These are phyloP conservation scores for Lipomyces japonicus DNA, from an alignment of 805 yeast species.

Conservation along the genomic window DNA sequence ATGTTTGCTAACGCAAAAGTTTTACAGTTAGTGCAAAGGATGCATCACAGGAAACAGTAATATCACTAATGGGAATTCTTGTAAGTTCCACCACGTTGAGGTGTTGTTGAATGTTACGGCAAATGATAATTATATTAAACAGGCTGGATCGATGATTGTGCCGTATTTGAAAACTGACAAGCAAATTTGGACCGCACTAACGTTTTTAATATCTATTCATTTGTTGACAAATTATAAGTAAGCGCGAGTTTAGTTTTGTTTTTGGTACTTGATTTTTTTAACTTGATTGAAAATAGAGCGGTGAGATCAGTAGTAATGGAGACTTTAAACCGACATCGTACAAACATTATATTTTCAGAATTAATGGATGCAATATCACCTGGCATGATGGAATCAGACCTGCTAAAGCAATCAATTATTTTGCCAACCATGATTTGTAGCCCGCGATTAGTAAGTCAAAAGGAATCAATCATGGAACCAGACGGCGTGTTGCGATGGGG, in stretches of 20 bases:
- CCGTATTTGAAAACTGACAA: conserved; percentile 20
- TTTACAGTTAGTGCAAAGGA: conserved; percentile 37
- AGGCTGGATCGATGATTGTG: conserved; percentile 36
- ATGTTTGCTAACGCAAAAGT: neutral
- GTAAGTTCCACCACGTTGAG: too few relatives aligned
- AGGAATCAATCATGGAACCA: conserved; percentile 34
- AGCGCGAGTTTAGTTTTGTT: too few relatives aligned
- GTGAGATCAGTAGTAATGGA: conserved; percentile 36
- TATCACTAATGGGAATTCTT: conserved; percentile 38
- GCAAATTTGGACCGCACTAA: conserved; percentile 34
- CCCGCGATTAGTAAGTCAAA: conserved; percentile 30
- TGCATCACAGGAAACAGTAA: conserved; percentile 40
- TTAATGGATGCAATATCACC: conserved; percentile 22
- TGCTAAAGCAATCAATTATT: conserved; percentile 13
- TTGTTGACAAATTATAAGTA: conserved; percentile 36
- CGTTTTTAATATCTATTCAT: conserved; percentile 33
- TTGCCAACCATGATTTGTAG: conserved; percentile 27
- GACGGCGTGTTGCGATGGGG: conserved; percentile 36
- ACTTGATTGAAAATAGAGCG: conserved; percentile 24
- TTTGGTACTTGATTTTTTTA: neutral
- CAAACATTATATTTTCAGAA: conserved; percentile 35
- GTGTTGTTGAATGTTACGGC: neutral
- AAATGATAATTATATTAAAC: too few relatives aligned
- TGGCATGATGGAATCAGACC: conserved; percentile 13
- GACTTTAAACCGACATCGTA: conserved; percentile 37